Percentiles rank a stretch among this genome's conserved stretches.
Conservation (phyloP, 805 yeast species). For the Ogataea saltuana region DNA sequence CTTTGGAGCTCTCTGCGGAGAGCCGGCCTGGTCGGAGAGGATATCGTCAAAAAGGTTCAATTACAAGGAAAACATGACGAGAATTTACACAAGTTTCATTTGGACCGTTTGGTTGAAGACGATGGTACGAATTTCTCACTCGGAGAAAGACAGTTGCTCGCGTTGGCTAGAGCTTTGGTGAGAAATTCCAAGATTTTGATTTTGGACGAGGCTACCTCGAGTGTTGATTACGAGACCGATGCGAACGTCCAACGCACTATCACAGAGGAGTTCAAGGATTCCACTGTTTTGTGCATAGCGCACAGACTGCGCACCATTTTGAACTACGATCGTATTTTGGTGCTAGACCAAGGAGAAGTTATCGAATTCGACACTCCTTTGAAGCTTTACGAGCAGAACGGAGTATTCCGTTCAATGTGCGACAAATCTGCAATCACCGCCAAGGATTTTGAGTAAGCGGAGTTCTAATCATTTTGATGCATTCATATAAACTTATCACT, state of each 20-base stretch:
- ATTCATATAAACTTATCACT: background rate
- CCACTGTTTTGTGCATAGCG: conserved; percentile 73
- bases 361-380: conserved; percentile 57
- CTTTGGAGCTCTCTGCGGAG: conserved; percentile 62
- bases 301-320: conserved; percentile 67
- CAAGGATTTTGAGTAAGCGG: conserved; percentile 38
- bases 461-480: background rate
- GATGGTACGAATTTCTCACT: conserved; percentile 70
- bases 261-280: conserved; percentile 53
- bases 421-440: conserved; percentile 45
- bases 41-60: conserved; percentile 36
- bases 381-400: conserved; percentile 42
- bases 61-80: conserved; percentile 34
- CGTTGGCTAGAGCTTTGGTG: conserved; percentile 70
- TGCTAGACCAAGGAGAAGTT: conserved; percentile 56
- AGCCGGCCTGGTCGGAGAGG: conserved; percentile 52
- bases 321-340: conserved; percentile 58
- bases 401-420: conserved; percentile 55
- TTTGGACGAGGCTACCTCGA: conserved; percentile 76
- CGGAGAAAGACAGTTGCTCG: conserved; percentile 71
- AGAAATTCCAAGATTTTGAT: conserved; percentile 61
- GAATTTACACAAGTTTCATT: conserved; percentile 56
- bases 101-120: conserved; percentile 60
- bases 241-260: conserved; percentile 62
- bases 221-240: conserved; percentile 76